phyloP scores from a whole-genome alignment of 805 yeast species.

The Suhomyces kilbournensis region DNA sequence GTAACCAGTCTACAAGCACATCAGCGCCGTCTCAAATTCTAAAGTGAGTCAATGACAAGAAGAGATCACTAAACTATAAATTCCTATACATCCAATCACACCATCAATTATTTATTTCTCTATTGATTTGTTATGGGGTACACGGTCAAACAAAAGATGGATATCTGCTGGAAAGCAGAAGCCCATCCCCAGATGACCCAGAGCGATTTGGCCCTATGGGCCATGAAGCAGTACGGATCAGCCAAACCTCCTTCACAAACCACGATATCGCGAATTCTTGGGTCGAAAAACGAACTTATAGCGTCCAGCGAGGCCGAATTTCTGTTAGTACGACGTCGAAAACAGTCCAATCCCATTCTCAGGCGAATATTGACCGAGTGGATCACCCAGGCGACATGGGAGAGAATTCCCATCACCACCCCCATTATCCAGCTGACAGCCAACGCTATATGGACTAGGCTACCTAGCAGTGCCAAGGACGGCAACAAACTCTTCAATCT shows the following conservation, averaged over 20 bases:
- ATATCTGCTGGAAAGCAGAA: conserved; percentile 64
- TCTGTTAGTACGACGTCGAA: conserved; percentile 50
- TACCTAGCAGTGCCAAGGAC: conserved; percentile 52
- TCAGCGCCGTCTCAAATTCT: no score
- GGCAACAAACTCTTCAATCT: conserved; percentile 65
- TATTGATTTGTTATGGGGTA: no score
- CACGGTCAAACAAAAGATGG: conserved; percentile 60
- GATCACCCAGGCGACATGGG: conserved; percentile 68
- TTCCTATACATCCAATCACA: no score
- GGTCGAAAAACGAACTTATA: conserved; percentile 52
- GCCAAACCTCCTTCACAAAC: conserved; percentile 62
- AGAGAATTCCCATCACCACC: conserved; percentile 59
- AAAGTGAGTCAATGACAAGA: not conserved
- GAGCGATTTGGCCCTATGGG: conserved; percentile 63
- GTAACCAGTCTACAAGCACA: not conserved
- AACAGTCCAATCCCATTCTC: conserved; percentile 52
- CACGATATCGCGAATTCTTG: conserved; percentile 59
- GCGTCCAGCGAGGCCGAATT: conserved; percentile 51
- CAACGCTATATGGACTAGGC: conserved; percentile 57
- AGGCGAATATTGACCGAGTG: conserved; percentile 64
- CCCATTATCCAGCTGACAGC: conserved; percentile 65
- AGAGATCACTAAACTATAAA: not conserved
- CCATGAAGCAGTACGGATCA: conserved; percentile 51
- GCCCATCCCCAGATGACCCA: conserved; percentile 70
- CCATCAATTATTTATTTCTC: no score